phyloP scores from a whole-genome alignment of 2,329 filamentous ascomycete species.

The Dactylellina leptospora region DNA sequence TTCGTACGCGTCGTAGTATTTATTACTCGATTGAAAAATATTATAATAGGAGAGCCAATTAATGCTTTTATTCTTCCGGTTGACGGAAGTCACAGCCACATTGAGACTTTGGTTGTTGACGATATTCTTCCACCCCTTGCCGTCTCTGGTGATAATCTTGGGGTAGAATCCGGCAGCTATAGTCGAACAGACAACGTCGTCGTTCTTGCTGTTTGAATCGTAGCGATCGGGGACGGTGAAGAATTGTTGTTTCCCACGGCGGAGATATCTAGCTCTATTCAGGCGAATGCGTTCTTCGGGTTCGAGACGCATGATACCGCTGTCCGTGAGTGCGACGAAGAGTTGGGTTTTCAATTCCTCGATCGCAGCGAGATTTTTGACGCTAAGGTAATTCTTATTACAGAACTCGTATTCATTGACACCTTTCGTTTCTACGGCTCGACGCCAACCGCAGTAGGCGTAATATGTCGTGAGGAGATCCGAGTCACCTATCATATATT shows the following conservation, averaged over 20 bases:
- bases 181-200: constrained; percentile 79
- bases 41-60: constrained; percentile 95
- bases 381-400: constrained; percentile 89
- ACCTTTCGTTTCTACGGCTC: constrained; percentile 74
- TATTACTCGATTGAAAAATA: constrained; percentile 85
- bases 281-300: constrained; percentile 75
- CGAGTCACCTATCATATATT: constrained; percentile 71
- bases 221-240: constrained; percentile 81
- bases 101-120: constrained; percentile 91
- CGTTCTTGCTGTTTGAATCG: constrained; percentile 79
- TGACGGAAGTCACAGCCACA: constrained; percentile 87
- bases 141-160: constrained; percentile 83
- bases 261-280: constrained; percentile 65
- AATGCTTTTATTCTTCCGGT: constrained; percentile 71
- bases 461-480: constrained; percentile 94
- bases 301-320: constrained; percentile 80
- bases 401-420: constrained; percentile 88
- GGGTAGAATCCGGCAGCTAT: constrained; percentile 96
- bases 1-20: constrained; percentile 90
- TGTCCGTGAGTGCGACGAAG: constrained; percentile 82
- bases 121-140: constrained; percentile 87
- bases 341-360: constrained; percentile 96
- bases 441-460: constrained; percentile 88
- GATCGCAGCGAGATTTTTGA: constrained; percentile 88
- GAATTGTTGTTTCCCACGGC: constrained; percentile 68